Percentiles rank a stretch among this genome's conserved stretches.
phyloP scores from a whole-genome alignment of 2,329 filamentous ascomycete species.

The Aspergillus caelatus region DNA sequence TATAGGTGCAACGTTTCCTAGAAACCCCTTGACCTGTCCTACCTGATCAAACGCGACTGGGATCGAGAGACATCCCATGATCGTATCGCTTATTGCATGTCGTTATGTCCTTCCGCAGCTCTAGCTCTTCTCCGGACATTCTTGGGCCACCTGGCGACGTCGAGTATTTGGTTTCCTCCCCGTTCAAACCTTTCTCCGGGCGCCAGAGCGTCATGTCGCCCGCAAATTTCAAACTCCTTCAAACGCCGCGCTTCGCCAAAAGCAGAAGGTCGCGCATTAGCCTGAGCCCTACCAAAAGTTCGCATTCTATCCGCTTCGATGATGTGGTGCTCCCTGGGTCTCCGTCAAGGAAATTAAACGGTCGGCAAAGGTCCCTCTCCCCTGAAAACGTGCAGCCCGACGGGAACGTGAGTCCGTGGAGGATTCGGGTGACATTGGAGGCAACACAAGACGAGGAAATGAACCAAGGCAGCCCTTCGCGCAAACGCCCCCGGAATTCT shows the following conservation, averaged over 20 bases:
- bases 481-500: slow-evolving; percentile 34
- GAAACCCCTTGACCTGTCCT: neutral
- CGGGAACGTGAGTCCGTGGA: slow-evolving; percentile 50
- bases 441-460: slow-evolving; percentile 48
- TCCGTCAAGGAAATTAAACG: slow-evolving; percentile 35
- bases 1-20: neutral
- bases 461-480: slow-evolving; percentile 32
- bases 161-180: slow-evolving; percentile 47
- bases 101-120: slow-evolving; percentile 39
- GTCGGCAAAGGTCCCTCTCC: slow-evolving; percentile 35
- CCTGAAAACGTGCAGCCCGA: slow-evolving; percentile 42
- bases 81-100: slow-evolving; percentile 23
- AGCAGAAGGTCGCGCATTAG: slow-evolving; percentile 38
- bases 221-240: slow-evolving; percentile 32
- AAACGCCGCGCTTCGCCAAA: slow-evolving; percentile 32
- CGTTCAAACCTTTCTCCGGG: slow-evolving; percentile 40
- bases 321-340: slow-evolving; percentile 47
- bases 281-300: slow-evolving; percentile 39
- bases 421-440: slow-evolving; percentile 52
- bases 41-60: slow-evolving; percentile 14
- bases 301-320: slow-evolving; percentile 45
- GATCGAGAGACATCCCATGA: slow-evolving; percentile 8
- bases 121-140: slow-evolving; percentile 47
- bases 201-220: slow-evolving; percentile 45
- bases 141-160: slow-evolving; percentile 46